A percentile compares a stretch with the other conserved stretches of the same genome.
Conservation (phyloP, 1,139 yeast genomes). For the Candida albicans region DNA sequence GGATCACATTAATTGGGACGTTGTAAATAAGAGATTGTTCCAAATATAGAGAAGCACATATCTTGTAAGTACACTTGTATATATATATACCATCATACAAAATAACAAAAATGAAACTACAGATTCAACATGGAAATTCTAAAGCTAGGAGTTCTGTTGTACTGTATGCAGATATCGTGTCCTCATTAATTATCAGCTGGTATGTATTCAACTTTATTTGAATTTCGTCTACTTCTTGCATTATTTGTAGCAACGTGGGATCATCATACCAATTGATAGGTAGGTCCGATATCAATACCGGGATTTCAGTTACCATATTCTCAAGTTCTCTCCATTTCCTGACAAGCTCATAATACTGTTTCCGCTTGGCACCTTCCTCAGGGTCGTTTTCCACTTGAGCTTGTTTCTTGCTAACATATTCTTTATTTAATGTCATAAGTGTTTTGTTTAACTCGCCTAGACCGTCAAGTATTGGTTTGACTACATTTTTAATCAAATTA, state of each 20-base stretch:
- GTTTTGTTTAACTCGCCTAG: conserved; percentile 18
- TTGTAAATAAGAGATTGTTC: conserved; percentile 63
- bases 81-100: conserved; percentile 4
- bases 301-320: conserved; percentile 31
- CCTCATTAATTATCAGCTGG: conserved; percentile 21
- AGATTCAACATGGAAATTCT: conserved; percentile 10
- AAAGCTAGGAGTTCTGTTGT: conserved; percentile 12
- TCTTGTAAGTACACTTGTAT: background rate
- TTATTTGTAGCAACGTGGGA: conserved; percentile 23
- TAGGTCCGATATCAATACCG: conserved; percentile 30
- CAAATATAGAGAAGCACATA: conserved; percentile 26
- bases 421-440: conserved; percentile 15
- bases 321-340: conserved; percentile 26
- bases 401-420: conserved; percentile 13
- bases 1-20: conserved; percentile 85
- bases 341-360: conserved; percentile 17
- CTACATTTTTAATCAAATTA: conserved; percentile 9
- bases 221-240: conserved; percentile 28
- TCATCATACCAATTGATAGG: conserved; percentile 42
- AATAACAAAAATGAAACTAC: background rate
- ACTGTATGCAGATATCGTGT: conserved; percentile 11
- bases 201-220: conserved; percentile 22
- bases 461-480: conserved; percentile 17
- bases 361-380: conserved; percentile 5
- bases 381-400: conserved; percentile 5